Base-by-base conservation (phyloP, 1,139 yeast species). In the Eremothecium gossypii region DNA sequence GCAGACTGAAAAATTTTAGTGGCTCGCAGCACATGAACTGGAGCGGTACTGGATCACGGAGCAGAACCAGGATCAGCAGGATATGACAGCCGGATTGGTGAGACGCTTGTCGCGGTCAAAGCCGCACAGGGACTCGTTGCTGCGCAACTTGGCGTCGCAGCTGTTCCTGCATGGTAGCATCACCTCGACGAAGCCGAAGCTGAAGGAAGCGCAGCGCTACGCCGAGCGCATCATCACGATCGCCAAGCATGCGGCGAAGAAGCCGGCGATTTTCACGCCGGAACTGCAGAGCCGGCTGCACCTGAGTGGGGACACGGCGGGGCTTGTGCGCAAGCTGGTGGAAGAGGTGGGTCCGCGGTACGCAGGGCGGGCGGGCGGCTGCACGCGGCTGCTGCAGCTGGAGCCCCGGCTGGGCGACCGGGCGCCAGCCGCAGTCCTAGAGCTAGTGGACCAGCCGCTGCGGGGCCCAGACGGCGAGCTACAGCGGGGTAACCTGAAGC, bases 401-500 rank as follows among this genome's bases (percentile, higher is more conserved):
- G 97, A 91, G 62, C 87, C 93, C 28, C 73, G 98, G 53, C 65
- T 82, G 41, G 93, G 91, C 51, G 98, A 93, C 61, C 83, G 81
- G 50, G 96, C 97, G 0, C 91, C 93, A 17, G 91, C 84, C 72
- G 80, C 94, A 2, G 80, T 91, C 11, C 61, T 93, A 43, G 98
- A 93, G 63, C 69, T 93, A 41, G 95, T 91, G 1, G 96, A 84
- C 52, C 79, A 83, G 9, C 75, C 75, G 8, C 50, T 56, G 5
- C 46, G 52, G 13, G 44, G 51, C 6, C 31, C 44, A 5, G 39
- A 44, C 11, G 51, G 49, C 6, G 40, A 44, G 6, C 46, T 58
- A 14, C 46, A 49, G 17, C 52, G 54, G 31, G 65, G 65, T 12
- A 58, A 60, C 40, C 33, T 61, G 43, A 58, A 56, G 42, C 49